These are phyloP conservation scores for Berkeleyomyces basicola DNA, from an alignment of 2,329 filamentous ascomycete species.

Conservation along the genomic window DNA sequence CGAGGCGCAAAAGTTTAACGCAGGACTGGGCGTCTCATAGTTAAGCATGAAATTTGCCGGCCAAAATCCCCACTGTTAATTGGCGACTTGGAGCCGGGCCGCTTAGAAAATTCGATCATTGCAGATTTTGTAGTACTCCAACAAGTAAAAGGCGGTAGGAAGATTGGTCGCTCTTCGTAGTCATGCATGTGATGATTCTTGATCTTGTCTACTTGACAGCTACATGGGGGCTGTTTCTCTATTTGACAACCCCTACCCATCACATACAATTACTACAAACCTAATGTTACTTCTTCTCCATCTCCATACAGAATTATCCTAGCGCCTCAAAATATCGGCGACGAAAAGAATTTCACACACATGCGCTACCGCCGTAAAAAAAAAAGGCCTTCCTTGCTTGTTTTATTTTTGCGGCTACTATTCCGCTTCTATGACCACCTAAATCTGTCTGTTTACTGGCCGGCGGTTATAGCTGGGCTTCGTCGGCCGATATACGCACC, in stretches of 20 bases:
- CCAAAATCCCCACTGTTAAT: not conserved
- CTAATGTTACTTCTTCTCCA: not conserved
- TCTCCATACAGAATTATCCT: not conserved
- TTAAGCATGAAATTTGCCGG: not conserved
- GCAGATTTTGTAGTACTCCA: not conserved
- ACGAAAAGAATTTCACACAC: not conserved
- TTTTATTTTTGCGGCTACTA: not conserved
- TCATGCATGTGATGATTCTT: not conserved
- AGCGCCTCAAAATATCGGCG: not conserved
- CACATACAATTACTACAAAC: not conserved
- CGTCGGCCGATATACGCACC: not conserved
- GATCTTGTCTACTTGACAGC: too few relatives aligned
- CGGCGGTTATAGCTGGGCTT: slow-evolving; percentile 13
- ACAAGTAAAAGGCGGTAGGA: not conserved
- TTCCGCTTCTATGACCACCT: not conserved
- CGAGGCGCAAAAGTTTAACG: slow-evolving; percentile 1
- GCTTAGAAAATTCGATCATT: not conserved
- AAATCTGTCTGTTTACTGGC: not conserved
- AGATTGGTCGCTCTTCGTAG: not conserved
- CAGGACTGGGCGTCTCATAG: not conserved
- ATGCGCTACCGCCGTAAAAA: not conserved
- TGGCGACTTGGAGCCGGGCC: not conserved
- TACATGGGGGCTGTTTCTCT: too few relatives aligned
- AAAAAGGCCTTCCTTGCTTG: not conserved
- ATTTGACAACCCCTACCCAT: not conserved